Evolutionary conservation across 768 basidiomycete species (phyloP).

Genomic region (Tephrocybe rancida): DNA sequence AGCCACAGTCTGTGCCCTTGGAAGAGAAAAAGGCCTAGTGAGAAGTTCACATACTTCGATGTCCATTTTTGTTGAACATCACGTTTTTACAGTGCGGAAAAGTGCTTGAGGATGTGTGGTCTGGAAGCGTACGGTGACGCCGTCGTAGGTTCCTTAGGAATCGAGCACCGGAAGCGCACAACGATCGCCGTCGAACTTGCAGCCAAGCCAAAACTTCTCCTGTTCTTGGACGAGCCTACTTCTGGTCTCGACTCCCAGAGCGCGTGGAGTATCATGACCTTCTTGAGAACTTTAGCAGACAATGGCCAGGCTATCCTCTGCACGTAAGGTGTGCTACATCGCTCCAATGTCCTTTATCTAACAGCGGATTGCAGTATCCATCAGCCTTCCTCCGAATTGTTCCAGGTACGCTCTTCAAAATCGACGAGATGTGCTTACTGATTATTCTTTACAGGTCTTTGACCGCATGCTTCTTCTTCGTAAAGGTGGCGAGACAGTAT

Average conservation of each 20-base stretch:
- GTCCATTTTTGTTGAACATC: background rate
- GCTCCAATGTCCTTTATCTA: background rate
- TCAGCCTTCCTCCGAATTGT: slow-evolving; percentile 80
- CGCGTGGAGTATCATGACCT: slow-evolving; percentile 80
- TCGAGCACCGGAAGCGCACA: slow-evolving; percentile 78
- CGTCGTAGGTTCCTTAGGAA: slow-evolving; percentile 64
- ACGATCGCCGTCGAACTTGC: slow-evolving; percentile 90
- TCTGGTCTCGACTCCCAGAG: slow-evolving; percentile 87
- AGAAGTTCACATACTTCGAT: slow-evolving; percentile 28
- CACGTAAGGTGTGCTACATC: slow-evolving; percentile 52
- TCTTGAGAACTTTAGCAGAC: slow-evolving; percentile 76
- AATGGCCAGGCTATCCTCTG: slow-evolving; percentile 88
- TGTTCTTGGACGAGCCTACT: slow-evolving; percentile 91
- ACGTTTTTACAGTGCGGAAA: slow-evolving; percentile 9
- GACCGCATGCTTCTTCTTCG: slow-evolving; percentile 76
- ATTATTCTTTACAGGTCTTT: slow-evolving; percentile 46
- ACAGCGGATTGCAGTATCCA: slow-evolving; percentile 37
- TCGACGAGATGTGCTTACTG: background rate
- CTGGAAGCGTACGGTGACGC: slow-evolving; percentile 67
- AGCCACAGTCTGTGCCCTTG: slow-evolving; percentile 64
- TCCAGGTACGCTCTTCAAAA: slow-evolving; percentile 44
- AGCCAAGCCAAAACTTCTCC: slow-evolving; percentile 79
- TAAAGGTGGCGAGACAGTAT: slow-evolving; percentile 77
- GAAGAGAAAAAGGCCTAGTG: slow-evolving; percentile 82
- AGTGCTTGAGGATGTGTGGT: slow-evolving; percentile 52